Evolutionary conservation across 805 yeast genomes (phyloP).

Genomic region (Candida ficus): DNA sequence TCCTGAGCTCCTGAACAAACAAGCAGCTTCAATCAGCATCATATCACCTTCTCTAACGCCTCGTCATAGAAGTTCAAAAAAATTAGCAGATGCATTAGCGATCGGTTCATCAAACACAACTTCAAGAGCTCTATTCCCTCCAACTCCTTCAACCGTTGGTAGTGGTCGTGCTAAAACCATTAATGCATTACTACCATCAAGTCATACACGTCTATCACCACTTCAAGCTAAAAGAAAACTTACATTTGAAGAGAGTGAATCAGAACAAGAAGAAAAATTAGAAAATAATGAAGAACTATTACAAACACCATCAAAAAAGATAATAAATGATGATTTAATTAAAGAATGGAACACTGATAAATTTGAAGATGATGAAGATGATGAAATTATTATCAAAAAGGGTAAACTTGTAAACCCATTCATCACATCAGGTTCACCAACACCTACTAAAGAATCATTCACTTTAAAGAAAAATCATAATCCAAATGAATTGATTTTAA

Average conservation of each 20-base stretch:
- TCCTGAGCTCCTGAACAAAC: constrained; percentile 7
- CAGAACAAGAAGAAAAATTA: constrained; percentile 15
- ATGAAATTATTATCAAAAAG: constrained; percentile 15
- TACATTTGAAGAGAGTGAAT: constrained; percentile 12
- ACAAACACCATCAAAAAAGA: constrained; percentile 30
- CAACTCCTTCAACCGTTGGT: constrained; percentile 27
- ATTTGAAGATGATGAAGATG: constrained; percentile 14
- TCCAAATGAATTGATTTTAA: constrained; percentile 24
- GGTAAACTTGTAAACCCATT: constrained; percentile 20
- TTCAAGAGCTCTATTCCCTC: constrained; percentile 24
- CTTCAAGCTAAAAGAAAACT: constrained; percentile 21
- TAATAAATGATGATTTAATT: constrained; percentile 29
- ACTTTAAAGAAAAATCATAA: constrained; percentile 9
- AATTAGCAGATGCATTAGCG: constrained; percentile 12
- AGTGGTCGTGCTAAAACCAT: constrained; percentile 21
- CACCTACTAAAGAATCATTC: background rate
- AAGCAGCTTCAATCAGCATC: constrained; percentile 5
- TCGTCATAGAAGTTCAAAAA: constrained; percentile 16
- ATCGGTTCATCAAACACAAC: constrained; percentile 5
- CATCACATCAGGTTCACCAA: constrained; percentile 6
- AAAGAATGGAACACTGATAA: constrained; percentile 29
- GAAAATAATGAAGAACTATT: constrained; percentile 9
- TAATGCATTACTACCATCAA: background rate
- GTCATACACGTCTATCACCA: background rate
- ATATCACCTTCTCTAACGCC: constrained; percentile 23